Evolutionary conservation across 805 yeast species (phyloP).

Genomic region (Nakazawaea anatomiae): DNA sequence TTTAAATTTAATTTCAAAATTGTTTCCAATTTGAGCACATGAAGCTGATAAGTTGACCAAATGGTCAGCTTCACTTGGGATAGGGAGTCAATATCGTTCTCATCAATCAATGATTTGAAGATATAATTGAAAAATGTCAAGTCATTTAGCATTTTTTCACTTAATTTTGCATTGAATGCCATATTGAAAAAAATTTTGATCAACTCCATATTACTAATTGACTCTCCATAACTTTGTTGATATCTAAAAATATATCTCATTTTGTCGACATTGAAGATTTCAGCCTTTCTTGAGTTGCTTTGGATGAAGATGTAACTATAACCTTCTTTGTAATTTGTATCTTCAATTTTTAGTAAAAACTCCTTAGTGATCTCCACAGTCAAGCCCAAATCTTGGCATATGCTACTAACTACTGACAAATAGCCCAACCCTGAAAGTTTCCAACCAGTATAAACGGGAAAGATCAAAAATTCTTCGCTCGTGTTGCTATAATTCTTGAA

Average conservation of each 20-base stretch:
- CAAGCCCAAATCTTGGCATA: conserved; percentile 7
- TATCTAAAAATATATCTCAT: neutral
- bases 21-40: neutral
- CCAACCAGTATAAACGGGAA: conserved; percentile 1
- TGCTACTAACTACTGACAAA: neutral
- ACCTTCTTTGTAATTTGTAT: conserved; percentile 1
- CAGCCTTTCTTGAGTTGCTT: neutral
- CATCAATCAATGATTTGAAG: too few species aligned
- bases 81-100: too few species aligned
- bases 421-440: neutral
- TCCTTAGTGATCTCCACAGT: neutral
- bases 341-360: neutral
- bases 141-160: neutral
- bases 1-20: neutral
- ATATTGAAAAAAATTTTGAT: neutral
- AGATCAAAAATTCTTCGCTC: neutral
- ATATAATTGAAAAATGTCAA: too few species aligned
- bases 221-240: neutral
- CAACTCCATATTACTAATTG: neutral
- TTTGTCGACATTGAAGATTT: neutral
- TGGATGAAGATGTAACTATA: conserved; percentile 2
- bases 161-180: neutral
- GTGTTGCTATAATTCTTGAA: too few species aligned
- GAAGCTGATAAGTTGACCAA: neutral
- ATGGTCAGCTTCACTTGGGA: too few species aligned